Evolutionary conservation across 345 rosid species (phyloP).

Genomic region (Hypericum perforatum): DNA sequence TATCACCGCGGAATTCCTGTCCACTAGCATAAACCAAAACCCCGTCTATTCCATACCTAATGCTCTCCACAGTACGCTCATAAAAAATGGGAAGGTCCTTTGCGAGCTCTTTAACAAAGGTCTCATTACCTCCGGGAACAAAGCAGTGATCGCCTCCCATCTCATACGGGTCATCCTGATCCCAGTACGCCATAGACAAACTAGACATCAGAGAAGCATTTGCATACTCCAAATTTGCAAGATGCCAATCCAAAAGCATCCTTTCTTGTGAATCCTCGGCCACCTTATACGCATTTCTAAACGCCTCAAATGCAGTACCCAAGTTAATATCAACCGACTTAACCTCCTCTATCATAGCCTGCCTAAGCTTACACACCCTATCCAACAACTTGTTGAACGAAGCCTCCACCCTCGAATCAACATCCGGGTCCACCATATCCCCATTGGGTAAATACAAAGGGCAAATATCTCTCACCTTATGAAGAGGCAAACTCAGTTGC

Average conservation of each 20-base stretch:
- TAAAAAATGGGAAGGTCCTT: conserved; percentile 83
- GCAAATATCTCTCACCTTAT: conserved; percentile 90
- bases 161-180: conserved; percentile 98
- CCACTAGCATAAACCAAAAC: conserved; percentile 60
- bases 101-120: conserved; percentile 74
- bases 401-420: conserved; percentile 73
- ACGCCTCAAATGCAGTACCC: conserved; percentile 84
- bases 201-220: conserved; percentile 85
- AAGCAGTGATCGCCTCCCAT: conserved; percentile 99
- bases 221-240: conserved; percentile 86
- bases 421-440: conserved; percentile 55
- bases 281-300: conserved; percentile 62
- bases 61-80: conserved; percentile 54
- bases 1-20: conserved; percentile 71
- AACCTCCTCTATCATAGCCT: conserved; percentile 88
- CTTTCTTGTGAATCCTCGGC: conserved; percentile 73
- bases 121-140: conserved; percentile 86
- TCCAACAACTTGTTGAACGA: conserved; percentile 80
- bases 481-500: conserved; percentile 80
- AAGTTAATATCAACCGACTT: conserved; percentile 73
- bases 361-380: conserved; percentile 92
- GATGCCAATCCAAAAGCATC: conserved; percentile 90
- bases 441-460: conserved; percentile 88
- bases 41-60: conserved; percentile 74
- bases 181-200: conserved; percentile 93